Base-by-base conservation (phyloP, 148 eudicot genomes). In the Pouteria glomerata region DNA sequence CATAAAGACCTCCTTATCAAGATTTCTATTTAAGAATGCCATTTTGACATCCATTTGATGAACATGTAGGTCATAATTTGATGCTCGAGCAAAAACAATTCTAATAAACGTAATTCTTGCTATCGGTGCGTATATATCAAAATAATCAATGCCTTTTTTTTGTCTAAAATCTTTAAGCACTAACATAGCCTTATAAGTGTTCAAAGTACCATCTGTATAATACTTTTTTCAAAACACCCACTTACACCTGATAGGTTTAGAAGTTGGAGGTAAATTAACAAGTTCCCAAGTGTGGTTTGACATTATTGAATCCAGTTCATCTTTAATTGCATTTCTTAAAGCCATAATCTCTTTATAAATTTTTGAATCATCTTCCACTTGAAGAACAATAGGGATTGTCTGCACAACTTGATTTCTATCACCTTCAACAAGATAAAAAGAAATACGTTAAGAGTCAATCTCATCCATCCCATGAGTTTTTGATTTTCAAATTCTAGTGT, bases 91-190 rank as follows among this genome's bases (percentile, higher is more conserved):
- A 2, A 65, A 18, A 7, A 45, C 5, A 4, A 66, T 56, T 23
- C 70, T 1, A 39, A 45, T 66, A 14, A 35, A 66, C 1, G 70
- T 66, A 0, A 66, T 23, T 48, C 70, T 66, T 7, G 70, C 70
- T 1, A 44, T 37, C 1, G 34, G 45, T 21, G 70, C 70, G 26
- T 66, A 66, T 44, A 56, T 66, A 10, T 47, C 31, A 45, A 62
- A 62, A 62, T 37, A 62, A 37, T 62, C 42, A 3, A 62, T 33
- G 15, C 45, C 66, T 8, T 21, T 26, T 33, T 62, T 62, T 21
- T 62, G 47, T 8, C 12, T 37, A 37, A 62, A 35, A 35, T 27
- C 66, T 18, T 62, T 62, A 10, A 4, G 26, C 33, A 62, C 24
- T 8, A 62, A 62, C 18, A 1, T 18, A 15, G 47, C 26, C n/a